These are phyloP conservation scores for Teratosphaeria nubilosa DNA, from an alignment of 2,329 filamentous ascomycete species.

Conservation along the genomic window DNA sequence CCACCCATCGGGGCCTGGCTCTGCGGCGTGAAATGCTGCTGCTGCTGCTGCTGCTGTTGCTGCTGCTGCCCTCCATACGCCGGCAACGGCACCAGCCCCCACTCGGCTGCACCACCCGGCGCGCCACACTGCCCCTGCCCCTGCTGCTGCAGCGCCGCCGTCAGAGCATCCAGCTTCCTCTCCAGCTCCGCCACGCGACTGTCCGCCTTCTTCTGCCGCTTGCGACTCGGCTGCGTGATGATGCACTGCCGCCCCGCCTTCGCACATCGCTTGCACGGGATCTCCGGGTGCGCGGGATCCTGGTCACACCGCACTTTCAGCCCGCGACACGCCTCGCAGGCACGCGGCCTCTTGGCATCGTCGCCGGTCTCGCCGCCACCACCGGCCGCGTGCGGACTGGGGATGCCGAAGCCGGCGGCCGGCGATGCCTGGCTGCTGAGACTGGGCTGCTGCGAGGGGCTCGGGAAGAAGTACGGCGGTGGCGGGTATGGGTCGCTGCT, in stretches of 20 bases:
- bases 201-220: constrained; percentile 86
- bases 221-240: constrained; percentile 63
- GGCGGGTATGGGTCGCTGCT: neutral
- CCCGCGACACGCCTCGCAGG: constrained; percentile 39
- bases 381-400: neutral
- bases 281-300: constrained; percentile 51
- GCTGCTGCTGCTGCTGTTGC: neutral
- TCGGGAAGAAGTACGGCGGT: neutral
- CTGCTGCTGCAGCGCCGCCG: constrained; percentile 61
- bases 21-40: neutral
- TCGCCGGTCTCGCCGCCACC: constrained; percentile 8
- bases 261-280: constrained; percentile 54
- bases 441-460: neutral
- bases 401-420: neutral
- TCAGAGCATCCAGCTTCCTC: constrained; percentile 84
- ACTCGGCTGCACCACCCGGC: constrained; percentile 8
- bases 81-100: neutral
- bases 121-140: constrained; percentile 3
- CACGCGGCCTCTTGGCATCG: constrained; percentile 37
- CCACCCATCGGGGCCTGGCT: neutral
- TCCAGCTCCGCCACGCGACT: constrained; percentile 81
- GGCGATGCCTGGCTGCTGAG: neutral
- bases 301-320: constrained; percentile 70
- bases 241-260: constrained; percentile 72
- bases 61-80: neutral